Evolutionary conservation across 257 asterid genomes (phyloP).

Genomic region (Anisodus tanguticus): DNA sequence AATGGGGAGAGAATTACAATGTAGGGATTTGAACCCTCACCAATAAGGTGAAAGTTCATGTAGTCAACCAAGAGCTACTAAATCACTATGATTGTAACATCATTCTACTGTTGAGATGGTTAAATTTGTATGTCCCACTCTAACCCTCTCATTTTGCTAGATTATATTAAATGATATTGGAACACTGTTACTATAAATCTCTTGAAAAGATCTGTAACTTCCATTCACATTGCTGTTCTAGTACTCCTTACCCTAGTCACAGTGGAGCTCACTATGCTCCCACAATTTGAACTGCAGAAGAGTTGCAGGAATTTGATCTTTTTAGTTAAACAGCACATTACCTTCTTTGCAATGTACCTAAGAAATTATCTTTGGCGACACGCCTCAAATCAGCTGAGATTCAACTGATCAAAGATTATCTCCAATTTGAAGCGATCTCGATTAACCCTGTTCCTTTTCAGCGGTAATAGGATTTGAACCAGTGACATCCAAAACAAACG

Average conservation of each 20-base stretch:
- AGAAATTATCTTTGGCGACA: background rate
- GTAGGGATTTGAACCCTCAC: no score
- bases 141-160: conserved; percentile 1
- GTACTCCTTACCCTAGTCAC: background rate
- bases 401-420: background rate
- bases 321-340: background rate
- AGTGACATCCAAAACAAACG: background rate
- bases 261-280: background rate
- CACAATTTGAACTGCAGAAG: background rate
- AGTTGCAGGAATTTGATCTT: background rate
- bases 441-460: background rate
- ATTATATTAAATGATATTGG: background rate
- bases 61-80: no score
- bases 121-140: background rate
- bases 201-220: background rate
- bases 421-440: no score
- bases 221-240: background rate
- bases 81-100: background rate
- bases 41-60: no score
- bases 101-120: background rate
- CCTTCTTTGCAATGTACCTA: background rate
- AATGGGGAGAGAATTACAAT: no score
- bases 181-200: background rate
- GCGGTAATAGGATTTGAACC: background rate
- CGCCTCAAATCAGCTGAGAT: no score